These are phyloP conservation scores for Coemansia sp. DNA, from an alignment of 192 early-diverging fungal genomes.

Conservation along the genomic window DNA sequence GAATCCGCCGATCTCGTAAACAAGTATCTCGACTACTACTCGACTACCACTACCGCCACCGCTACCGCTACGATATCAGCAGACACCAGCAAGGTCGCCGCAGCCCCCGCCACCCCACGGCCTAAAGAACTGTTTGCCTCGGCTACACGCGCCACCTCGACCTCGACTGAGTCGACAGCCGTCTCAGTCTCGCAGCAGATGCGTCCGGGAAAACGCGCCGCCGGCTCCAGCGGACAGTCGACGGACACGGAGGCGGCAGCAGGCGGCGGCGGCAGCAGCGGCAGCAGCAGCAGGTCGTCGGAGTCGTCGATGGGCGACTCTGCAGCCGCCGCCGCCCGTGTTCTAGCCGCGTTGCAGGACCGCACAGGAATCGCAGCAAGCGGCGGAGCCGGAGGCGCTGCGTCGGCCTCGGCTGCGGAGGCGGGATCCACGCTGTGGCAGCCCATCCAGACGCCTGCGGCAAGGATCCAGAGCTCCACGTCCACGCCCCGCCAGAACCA, in stretches of 20 bases:
- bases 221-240: conserved; percentile 33
- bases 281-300: conserved; percentile 12
- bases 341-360: conserved; percentile 54
- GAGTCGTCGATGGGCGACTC: conserved; percentile 50
- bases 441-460: conserved; percentile 2
- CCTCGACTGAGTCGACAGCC: conserved; percentile 15
- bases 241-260: conserved; percentile 43
- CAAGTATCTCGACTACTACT: conserved; percentile 47
- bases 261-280: conserved; percentile 1
- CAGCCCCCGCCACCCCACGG: conserved; percentile 10
- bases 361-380: conserved; percentile 19
- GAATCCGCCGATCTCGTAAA: conserved; percentile 34
- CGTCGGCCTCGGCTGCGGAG: conserved; percentile 9
- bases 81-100: neutral
- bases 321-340: conserved; percentile 51
- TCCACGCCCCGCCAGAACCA: conserved; percentile 32
- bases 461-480: conserved; percentile 27
- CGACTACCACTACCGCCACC: conserved; percentile 13
- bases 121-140: conserved; percentile 18
- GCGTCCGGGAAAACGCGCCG: conserved; percentile 25
- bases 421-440: conserved; percentile 12
- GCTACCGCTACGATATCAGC: neutral
- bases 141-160: conserved; percentile 10
- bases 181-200: conserved; percentile 15
- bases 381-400: conserved; percentile 7